phyloP scores from a whole-genome alignment of 2,329 filamentous ascomycete species.

The Aspergillus spinulosporus region DNA sequence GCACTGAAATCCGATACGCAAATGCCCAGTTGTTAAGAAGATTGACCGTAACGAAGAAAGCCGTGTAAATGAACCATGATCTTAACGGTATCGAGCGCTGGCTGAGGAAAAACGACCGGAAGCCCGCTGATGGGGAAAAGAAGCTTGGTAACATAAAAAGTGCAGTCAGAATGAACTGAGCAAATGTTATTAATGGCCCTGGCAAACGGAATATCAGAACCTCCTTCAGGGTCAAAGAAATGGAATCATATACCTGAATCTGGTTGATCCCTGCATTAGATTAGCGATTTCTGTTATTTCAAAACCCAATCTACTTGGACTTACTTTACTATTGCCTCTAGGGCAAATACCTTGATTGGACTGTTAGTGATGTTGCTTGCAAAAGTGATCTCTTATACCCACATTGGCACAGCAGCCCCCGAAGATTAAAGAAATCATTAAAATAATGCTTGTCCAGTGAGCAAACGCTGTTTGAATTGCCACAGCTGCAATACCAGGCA shows the following conservation, averaged over 20 bases:
- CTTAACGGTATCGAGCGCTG: conserved; percentile 77
- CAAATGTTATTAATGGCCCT: conserved; percentile 85
- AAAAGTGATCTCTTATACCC: conserved; percentile 34
- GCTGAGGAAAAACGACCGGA: conserved; percentile 70
- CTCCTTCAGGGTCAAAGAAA: background rate
- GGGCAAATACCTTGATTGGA: conserved; percentile 73
- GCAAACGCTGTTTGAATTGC: conserved; percentile 48
- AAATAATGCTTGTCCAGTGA: conserved; percentile 62
- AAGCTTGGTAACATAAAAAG: conserved; percentile 74
- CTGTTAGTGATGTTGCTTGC: conserved; percentile 26
- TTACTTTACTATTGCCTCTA: conserved; percentile 94
- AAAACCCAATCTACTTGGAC: conserved; percentile 33
- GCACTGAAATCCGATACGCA: conserved; percentile 93
- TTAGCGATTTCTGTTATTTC: conserved; percentile 14
- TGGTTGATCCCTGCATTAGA: conserved; percentile 67
- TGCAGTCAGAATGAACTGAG: conserved; percentile 83
- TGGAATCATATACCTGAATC: conserved; percentile 64
- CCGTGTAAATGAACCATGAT: conserved; percentile 85
- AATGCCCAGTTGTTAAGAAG: conserved; percentile 97
- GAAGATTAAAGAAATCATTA: conserved; percentile 84
- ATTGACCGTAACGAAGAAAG: conserved; percentile 90
- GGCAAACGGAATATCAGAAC: conserved; percentile 4
- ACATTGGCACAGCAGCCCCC: conserved; percentile 95
- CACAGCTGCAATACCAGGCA: conserved; percentile 28
- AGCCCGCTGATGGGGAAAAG: conserved; percentile 61